phyloP scores from a whole-genome alignment of 371 early-diverging fungal species.

The Mortierella sp. region DNA sequence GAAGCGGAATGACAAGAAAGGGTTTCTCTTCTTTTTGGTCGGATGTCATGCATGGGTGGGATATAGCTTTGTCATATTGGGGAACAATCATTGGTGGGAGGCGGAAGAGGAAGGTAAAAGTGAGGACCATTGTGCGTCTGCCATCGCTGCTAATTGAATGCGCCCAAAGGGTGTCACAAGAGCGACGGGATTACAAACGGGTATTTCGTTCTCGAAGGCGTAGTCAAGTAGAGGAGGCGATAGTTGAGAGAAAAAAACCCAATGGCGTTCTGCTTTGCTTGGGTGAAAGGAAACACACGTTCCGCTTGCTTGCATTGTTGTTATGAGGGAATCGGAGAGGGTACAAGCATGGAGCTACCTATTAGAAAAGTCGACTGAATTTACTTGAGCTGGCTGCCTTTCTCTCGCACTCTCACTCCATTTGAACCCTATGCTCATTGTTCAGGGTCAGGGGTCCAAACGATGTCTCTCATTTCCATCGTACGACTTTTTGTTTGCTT shows the following conservation, averaged over 20 bases:
- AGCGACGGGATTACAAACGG: no score
- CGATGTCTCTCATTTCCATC: not conserved
- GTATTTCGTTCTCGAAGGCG: no score
- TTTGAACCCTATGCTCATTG: constrained; percentile 3
- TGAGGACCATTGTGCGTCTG: no score
- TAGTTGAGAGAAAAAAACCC: not conserved
- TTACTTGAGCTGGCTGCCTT: not conserved
- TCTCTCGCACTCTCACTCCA: not conserved
- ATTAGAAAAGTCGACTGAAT: not conserved
- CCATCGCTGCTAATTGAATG: no score
- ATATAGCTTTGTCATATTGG: no score
- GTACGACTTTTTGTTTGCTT: not conserved
- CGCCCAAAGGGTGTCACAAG: no score
- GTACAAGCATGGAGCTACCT: not conserved
- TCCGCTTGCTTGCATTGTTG: not conserved
- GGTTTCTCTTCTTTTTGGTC: not conserved
- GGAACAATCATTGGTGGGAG: no score
- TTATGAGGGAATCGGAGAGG: not conserved
- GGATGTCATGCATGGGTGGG: not conserved
- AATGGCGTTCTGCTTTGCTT: not conserved
- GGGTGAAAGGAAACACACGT: not conserved
- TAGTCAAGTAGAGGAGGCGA: no score
- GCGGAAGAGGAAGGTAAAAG: no score
- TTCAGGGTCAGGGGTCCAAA: constrained; percentile 6
- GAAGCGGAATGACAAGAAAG: not conserved